Evolutionary conservation across 768 basidiomycete species (phyloP), one percentile per base, ranked within the genome.

Genomic region (Tricholoma sp.): DNA sequence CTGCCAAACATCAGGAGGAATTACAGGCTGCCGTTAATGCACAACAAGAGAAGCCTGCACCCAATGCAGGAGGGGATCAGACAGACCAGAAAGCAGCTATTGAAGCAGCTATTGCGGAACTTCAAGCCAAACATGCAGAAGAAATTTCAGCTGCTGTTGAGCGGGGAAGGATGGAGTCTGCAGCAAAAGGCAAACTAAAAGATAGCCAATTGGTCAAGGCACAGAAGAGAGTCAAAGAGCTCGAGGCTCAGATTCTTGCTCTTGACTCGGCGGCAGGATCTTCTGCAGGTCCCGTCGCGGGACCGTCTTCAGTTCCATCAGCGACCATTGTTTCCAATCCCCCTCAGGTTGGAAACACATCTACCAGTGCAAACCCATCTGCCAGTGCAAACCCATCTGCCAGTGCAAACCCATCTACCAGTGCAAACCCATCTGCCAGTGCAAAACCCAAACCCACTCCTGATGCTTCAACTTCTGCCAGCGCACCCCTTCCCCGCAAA

Each of bases 101-200:
- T 37, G 75, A 74, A 1, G 73, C 74, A 10, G 81, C 80, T 4
- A 69, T 84, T 45, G 71, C 70, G 1, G 77, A 80, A 42, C 75
- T 80, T 56, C 76, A 83, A 50, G 69, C 73, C 10, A 74, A 72
- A 39, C 81, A 82, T 20, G 72, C 75, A 6, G 75, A 80, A 20
- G 86, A 87, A 52, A 80, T 89, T 33, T 76, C 76, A 2, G 74
- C 80, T 6, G 89, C 89, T 1, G 76, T 86, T 6, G 89, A 91
- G 50, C 74, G 81, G 2, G 89, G 89, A 2, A 76, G 89, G 48
- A 74, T 80, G 73, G 89, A 91, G 59, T 75, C 79, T 51, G 72
- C 63, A 1, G 74, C 82, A 20, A 88, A 86, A 71, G 66, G 71
- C 33, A 88, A 86, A 66, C 61, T 91, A 42, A 91, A 90, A 70